phyloP scores from a whole-genome alignment of 129 eudicot genomes.

The Saposhnikovia divaricata region DNA sequence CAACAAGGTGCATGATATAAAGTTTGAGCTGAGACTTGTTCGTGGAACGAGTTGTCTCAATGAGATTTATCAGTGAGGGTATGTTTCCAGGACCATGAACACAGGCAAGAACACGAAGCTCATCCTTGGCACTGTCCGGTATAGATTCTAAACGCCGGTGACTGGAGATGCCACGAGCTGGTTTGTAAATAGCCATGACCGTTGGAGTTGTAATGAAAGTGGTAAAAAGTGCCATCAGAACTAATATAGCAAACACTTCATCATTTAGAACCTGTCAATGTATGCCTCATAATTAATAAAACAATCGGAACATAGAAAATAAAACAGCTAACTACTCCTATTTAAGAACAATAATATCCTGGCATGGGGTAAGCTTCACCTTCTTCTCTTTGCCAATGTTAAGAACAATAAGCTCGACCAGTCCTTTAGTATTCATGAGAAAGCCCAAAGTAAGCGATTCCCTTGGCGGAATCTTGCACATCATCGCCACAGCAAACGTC shows the following conservation, averaged over 20 bases:
- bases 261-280: slow-evolving; percentile 66
- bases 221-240: slow-evolving; percentile 85
- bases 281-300: background rate
- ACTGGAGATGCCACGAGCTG: slow-evolving; percentile 28
- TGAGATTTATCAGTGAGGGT: slow-evolving; percentile 50
- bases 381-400: slow-evolving; percentile 68
- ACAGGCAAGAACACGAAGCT: slow-evolving; percentile 64
- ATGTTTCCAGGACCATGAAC: slow-evolving; percentile 72
- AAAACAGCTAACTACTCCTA: too few species aligned
- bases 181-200: slow-evolving; percentile 64
- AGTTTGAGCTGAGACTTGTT: slow-evolving; percentile 48
- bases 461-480: slow-evolving; percentile 53
- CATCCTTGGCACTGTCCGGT: slow-evolving; percentile 28
- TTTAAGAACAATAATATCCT: background rate
- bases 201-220: slow-evolving; percentile 84
- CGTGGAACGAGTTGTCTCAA: slow-evolving; percentile 57
- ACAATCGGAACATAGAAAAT: background rate
- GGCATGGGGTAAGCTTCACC: slow-evolving; percentile 25
- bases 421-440: slow-evolving; percentile 85
- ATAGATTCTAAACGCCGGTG: slow-evolving; percentile 29
- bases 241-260: slow-evolving; percentile 77
- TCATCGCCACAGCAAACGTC: slow-evolving; percentile 55
- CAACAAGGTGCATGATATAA: slow-evolving; percentile 73
- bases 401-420: slow-evolving; percentile 52
- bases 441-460: slow-evolving; percentile 65